Evolutionary conservation across 2,329 filamentous ascomycete species (phyloP), one percentile per base, ranked within the genome.

Genomic region (Tetracladium maxilliforme): DNA sequence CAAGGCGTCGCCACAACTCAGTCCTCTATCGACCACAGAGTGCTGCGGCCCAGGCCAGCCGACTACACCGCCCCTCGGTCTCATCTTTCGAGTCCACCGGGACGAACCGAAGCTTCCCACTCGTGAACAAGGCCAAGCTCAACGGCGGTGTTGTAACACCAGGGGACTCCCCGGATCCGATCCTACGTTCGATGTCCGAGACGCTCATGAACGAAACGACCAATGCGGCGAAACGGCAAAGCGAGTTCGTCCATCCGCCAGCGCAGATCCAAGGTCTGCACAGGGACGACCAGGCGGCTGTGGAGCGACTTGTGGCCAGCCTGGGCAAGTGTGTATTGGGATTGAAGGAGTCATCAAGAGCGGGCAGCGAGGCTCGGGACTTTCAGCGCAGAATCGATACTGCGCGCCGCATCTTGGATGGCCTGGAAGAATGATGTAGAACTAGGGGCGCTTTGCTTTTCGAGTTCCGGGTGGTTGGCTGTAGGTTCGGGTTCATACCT

Each of bases 371-470:
- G 36, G 64, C 62, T 24, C 60, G 72, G 27, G 58, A 75, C 30
- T 71, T 79, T 47, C 61, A 82, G 31, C 58, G 77, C 33, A 63
- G 78, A 36, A 61, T 93, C 25, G 81, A 92, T 36, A 68, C 71
- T 26, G 84, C 83, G 5, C 70, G 73, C 31, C 62, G 68, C 26
- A 64, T 81, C 4, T 56, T 92, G 16, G 80, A 87, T 36, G 81
- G 80, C 5, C 53, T 72, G 30, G 63, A 73, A 33, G 59, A 58
- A 23, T 39, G n/a, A n/a, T n/a, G n/a, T n/a, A n/a, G n/a, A n/a
- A n/a, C n/a, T n/a, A n/a, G n/a, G n/a, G n/a, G n/a, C n/a, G n/a
- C n/a, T n/a, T n/a, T n/a, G n/a, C n/a, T n/a, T n/a, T n/a, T n/a
- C n/a, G n/a, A n/a, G n/a, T n/a, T n/a, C n/a, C n/a, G n/a, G n/a